Base-by-base conservation (phyloP, 2,329 filamentous ascomycete genomes). In the Dothideomycetes sp. region DNA sequence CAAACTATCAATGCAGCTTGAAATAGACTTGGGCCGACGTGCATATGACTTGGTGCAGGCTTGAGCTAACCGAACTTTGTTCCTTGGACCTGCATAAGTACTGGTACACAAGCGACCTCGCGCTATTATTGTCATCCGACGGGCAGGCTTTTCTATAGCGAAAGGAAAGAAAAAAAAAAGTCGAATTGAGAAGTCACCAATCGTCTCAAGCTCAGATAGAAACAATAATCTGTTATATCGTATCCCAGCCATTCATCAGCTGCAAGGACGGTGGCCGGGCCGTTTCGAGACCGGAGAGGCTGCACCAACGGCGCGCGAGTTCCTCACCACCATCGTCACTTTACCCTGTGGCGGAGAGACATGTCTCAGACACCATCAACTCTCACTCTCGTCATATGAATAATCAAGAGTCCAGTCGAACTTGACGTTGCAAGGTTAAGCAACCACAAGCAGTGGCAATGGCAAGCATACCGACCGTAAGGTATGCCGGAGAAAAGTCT, bases 21-120 rank as follows among this genome's bases (percentile, higher is more conserved):
- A 40, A 40, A 40, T 40, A 40, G 37, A 17, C 37, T 40, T 40
- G 37, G 37, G 28, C 27, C 15, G 29, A 22, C 22, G n/a, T n/a
- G n/a, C n/a, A n/a, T n/a, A n/a, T n/a, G n/a, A n/a, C n/a, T n/a
- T 32, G 27, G 28, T 40, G 35, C 24, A 31, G 23, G 30, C 31
- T 31, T 18, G 12, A 6, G 23, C 9, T 16, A 19, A 20, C 22
- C 8, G 29, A 40, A 40, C 20, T 18, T 13, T 33, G 37, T 40
- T 40, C 35, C 35, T 39, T 20, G 37, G 17, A 40, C 37, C 37
- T 40, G 37, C 37, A 40, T 40, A 27, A 19, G 37, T 40, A 40
- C 20, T 22, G 22, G 37, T 40, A 40, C 37, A 16, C 20, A 30
- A 15, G 13, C 10, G 11, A 24, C 27, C 16, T 31, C 27, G n/a